Evolutionary conservation across 2,329 filamentous ascomycete genomes (phyloP), one percentile per base, ranked within the genome.

Genomic region (Paecilomyces fulvus): DNA sequence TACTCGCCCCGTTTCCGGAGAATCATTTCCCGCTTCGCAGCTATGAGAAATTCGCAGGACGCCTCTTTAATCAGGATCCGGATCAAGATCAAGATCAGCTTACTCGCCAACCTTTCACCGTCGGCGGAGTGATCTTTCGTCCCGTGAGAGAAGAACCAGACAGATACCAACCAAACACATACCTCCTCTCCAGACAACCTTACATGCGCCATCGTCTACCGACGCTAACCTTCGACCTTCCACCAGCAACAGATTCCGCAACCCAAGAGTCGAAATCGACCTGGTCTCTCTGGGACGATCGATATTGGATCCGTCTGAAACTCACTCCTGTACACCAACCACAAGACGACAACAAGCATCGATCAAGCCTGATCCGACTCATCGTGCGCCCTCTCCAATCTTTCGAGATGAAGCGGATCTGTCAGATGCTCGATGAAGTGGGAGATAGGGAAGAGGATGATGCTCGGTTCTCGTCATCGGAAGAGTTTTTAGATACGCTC

Each of bases 241-340:
- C 66, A 1, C 17, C 46, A 51, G 52, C 9, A 52, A 25, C n/a
- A 28, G 43, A 17, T 21, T 10, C 49, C n/a, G 20, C 11, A 20
- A 21, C 20, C 3, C 10, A 37, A 12, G 33, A 7, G 12, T 14
- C 50, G 14, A 28, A 52, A 48, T 28, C 37, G 17, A 53, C 59
- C 6, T 75, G 72, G 69, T 64, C 61, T 7, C 72, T 85, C 14
- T 84, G 80, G 73, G 81, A 84, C 62, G 73, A 76, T 51, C 74
- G 82, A 20, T 83, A 74, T 66, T 85, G 82, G 82, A 71, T 84
- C 52, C 74, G 73, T 1, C 55, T 83, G 10, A 63, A 66, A 28
- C 71, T 78, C 17, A 55, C 61, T 3, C 51, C 59, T 1, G 43
- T 31, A 25, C 20, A 20, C 31, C 49, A 8, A 50, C 23, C 28